Evolutionary conservation across 1,284 basidiomycete genomes (phyloP).

Genomic region (Grifola frondosa): DNA sequence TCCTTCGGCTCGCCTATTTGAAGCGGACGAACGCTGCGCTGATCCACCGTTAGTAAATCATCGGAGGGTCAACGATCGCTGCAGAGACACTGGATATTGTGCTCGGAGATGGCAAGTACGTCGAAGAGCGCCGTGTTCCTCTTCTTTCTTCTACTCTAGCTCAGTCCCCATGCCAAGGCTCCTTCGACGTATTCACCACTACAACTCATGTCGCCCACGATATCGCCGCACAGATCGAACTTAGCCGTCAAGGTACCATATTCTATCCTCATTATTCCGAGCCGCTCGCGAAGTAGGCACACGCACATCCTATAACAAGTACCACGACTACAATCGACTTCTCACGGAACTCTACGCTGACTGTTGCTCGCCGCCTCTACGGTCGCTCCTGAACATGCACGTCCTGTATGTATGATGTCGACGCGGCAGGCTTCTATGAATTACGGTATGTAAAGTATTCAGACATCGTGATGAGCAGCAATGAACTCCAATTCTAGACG

Average conservation of each 20-base stretch:
- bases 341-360: constrained; percentile 31
- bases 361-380: constrained; percentile 37
- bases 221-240: constrained; percentile 37
- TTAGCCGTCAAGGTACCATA: constrained; percentile 39
- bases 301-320: constrained; percentile 14
- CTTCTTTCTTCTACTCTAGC: constrained; percentile 22
- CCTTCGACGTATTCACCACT: constrained; percentile 1
- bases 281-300: constrained; percentile 36
- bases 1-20: no score
- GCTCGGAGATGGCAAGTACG: constrained; percentile 47
- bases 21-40: no score
- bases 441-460: no score
- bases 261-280: constrained; percentile 42
- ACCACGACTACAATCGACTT: constrained; percentile 30
- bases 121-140: constrained; percentile 35
- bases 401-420: no score
- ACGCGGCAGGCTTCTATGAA: no score
- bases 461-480: no score
- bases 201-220: constrained; percentile 30
- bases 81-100: constrained; percentile 42
- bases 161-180: constrained; percentile 20
- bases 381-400: no score
- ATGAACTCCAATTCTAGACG: no score
- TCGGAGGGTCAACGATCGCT: no score
- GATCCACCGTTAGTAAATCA: no score